Percentiles rank a stretch among this genome's conserved stretches.
Conservation (phyloP, 1,139 yeast species). For the Taphrina pruni region DNA sequence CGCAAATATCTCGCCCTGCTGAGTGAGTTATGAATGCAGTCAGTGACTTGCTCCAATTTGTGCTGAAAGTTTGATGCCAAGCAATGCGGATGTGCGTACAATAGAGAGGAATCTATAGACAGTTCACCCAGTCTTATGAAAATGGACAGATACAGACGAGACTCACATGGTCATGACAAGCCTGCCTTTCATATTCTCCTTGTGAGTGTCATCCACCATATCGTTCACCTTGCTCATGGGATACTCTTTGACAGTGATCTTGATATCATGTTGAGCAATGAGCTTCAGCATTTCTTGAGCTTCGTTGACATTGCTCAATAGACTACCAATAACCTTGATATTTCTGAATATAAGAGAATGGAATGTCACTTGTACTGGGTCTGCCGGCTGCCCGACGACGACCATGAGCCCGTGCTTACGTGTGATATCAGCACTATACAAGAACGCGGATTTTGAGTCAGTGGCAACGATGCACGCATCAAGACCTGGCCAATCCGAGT, state of each 20-base stretch:
- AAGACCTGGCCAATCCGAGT: conserved; percentile 29
- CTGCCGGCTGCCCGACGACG: conserved; percentile 28
- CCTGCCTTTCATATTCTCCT: conserved; percentile 25
- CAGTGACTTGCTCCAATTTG: no score
- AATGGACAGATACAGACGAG: no score
- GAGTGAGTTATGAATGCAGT: no score
- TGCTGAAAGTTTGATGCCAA: no score
- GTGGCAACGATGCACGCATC: conserved; percentile 26
- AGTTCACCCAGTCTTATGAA: no score
- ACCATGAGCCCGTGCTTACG: conserved; percentile 29
- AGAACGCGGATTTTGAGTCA: conserved; percentile 18
- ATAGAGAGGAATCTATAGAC: no score
- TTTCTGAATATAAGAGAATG: conserved; percentile 20
- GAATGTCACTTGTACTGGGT: conserved; percentile 19
- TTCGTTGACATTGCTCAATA: conserved; percentile 10
- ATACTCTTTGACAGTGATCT: conserved; percentile 26
- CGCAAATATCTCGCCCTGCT: no score
- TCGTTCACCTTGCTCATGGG: conserved; percentile 5
- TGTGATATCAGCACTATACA: conserved; percentile 23
- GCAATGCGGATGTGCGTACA: no score
- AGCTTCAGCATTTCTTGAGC: conserved; percentile 27
- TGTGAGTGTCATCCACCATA: conserved; percentile 20
- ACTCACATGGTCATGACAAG: conserved; percentile 18
- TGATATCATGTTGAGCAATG: conserved; percentile 7
- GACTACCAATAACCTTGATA: conserved; percentile 27